A percentile compares a stretch with the other conserved stretches of the same genome.
phyloP scores from a whole-genome alignment of 2,329 filamentous ascomycete genomes.

The Teratosphaeria pseudoeucalypti region DNA sequence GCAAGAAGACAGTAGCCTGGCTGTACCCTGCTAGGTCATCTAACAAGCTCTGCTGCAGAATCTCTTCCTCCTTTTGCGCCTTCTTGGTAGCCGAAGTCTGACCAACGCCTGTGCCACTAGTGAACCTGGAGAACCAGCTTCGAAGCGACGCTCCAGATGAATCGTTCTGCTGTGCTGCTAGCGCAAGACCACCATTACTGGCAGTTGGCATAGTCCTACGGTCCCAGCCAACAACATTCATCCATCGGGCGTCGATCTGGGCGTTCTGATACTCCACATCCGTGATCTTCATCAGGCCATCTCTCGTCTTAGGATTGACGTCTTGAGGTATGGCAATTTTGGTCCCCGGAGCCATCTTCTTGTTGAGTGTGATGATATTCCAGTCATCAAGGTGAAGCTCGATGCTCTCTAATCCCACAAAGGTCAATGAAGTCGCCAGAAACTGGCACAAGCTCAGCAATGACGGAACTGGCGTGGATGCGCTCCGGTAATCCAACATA shows the following conservation, averaged over 20 bases:
- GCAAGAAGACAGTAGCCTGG: conserved; percentile 74
- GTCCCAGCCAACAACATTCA: conserved; percentile 82
- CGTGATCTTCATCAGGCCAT: conserved; percentile 77
- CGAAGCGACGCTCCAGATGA: conserved; percentile 38
- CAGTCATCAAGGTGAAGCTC: conserved; percentile 88
- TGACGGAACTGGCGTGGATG: conserved; percentile 75
- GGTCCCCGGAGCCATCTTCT: conserved; percentile 73
- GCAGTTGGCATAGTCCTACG: conserved; percentile 29
- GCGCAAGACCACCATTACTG: conserved; percentile 19
- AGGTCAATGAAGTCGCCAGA: conserved; percentile 86
- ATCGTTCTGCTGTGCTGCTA: conserved; percentile 35
- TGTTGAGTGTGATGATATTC: conserved; percentile 65
- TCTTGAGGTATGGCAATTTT: conserved; percentile 65
- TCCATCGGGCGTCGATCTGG: conserved; percentile 84
- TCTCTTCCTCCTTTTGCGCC: conserved; percentile 52
- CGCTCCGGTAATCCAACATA: conserved; percentile 84
- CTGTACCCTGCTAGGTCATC: conserved; percentile 63
- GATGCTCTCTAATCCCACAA: conserved; percentile 78
- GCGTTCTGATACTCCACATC: conserved; percentile 76
- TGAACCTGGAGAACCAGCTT: conserved; percentile 67
- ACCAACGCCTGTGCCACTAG: conserved; percentile 11
- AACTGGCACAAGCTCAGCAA: conserved; percentile 84
- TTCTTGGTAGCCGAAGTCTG: conserved; percentile 49
- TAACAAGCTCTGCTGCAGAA: conserved; percentile 50
- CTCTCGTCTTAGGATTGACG: conserved; percentile 71